Evolutionary conservation across 495 filamentous ascomycete species (phyloP).

Genomic region (Penicillium coffeae): DNA sequence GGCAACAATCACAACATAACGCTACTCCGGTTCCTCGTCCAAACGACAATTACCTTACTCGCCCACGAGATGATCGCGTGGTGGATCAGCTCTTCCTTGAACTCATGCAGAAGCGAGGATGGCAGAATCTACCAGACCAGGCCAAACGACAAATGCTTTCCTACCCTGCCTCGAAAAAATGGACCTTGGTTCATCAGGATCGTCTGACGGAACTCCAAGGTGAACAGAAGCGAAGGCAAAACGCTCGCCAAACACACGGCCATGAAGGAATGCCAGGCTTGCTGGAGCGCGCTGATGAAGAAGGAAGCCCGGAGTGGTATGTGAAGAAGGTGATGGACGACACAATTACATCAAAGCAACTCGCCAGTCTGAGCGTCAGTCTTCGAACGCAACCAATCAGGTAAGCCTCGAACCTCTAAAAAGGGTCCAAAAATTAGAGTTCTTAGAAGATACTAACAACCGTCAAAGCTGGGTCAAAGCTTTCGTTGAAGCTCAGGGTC

Average conservation of each 20-base stretch:
- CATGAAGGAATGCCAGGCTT: conserved; percentile 61
- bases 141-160: conserved; percentile 92
- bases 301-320: conserved; percentile 97
- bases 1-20: conserved; percentile 39
- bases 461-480: conserved; percentile 75
- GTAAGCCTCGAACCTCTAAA: conserved; percentile 26
- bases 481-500: conserved; percentile 96
- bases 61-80: conserved; percentile 76
- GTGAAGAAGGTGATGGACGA: conserved; percentile 97
- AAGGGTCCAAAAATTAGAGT: background rate
- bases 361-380: conserved; percentile 89
- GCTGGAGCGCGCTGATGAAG: conserved; percentile 76
- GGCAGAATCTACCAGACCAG: conserved; percentile 95
- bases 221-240: conserved; percentile 80
- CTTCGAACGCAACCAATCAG: conserved; percentile 93
- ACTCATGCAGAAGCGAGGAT: conserved; percentile 95
- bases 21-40: conserved; percentile 42
- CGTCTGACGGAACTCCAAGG: conserved; percentile 88
- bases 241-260: conserved; percentile 59
- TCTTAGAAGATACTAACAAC: conserved; percentile 5
- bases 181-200: conserved; percentile 95
- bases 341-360: conserved; percentile 82
- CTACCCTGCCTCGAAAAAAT: conserved; percentile 91
- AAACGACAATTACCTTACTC: conserved; percentile 55
- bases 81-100: conserved; percentile 91